Conservation (phyloP, 306 rosid genomes). For the Senna siamea region DNA sequence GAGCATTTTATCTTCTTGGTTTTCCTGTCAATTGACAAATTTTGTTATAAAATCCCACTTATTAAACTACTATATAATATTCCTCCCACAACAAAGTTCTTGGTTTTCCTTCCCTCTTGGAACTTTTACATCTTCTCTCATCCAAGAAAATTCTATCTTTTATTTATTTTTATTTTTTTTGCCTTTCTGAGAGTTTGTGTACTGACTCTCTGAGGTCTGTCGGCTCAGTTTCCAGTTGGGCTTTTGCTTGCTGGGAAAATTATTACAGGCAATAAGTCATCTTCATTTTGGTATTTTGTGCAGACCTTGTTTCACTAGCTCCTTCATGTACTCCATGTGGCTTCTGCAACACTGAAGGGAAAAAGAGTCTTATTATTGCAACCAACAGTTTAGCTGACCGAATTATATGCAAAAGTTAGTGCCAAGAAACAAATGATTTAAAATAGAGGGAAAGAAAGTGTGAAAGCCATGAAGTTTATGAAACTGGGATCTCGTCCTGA, state of each 20-base stretch:
- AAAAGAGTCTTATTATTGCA: constrained; percentile 6
- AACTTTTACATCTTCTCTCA: constrained; percentile 57
- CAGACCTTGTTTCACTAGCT: constrained; percentile 41
- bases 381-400: constrained; percentile 31
- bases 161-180: background rate
- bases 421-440: constrained; percentile 48
- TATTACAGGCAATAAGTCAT: constrained; percentile 42
- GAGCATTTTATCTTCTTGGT: constrained; percentile 60
- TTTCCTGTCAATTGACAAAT: constrained; percentile 60
- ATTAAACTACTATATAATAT: constrained; percentile 54
- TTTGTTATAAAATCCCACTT: constrained; percentile 44
- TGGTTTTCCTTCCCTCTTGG: constrained; percentile 55
- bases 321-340: constrained; percentile 42
- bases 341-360: constrained; percentile 41
- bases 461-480: constrained; percentile 92
- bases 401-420: constrained; percentile 45
- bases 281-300: constrained; percentile 47
- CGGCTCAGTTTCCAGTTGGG: constrained; percentile 40
- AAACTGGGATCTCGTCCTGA: constrained; percentile 98
- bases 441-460: constrained; percentile 42
- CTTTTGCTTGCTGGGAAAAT: constrained; percentile 44
- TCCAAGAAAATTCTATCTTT: constrained; percentile 52
- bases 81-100: constrained; percentile 53
- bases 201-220: constrained; percentile 46
- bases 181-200: constrained; percentile 37